Percentiles rank a stretch among this genome's conserved stretches.
phyloP scores from a whole-genome alignment of 1,284 basidiomycete genomes.

The Apiotrichum domesticum region DNA sequence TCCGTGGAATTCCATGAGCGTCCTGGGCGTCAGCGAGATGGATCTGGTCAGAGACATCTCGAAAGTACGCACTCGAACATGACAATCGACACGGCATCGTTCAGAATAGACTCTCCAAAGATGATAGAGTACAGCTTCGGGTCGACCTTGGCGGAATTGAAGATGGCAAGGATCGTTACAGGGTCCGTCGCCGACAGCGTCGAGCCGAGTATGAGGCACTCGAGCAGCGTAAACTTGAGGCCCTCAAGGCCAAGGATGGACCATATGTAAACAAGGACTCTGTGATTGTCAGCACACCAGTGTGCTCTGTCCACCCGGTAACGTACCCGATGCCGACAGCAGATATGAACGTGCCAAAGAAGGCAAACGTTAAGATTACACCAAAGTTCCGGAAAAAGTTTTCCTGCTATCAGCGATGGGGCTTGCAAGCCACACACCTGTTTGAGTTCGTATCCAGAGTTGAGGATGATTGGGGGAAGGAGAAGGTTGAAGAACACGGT shows the following conservation, averaged over 20 bases:
- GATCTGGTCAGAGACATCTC: too few relatives aligned
- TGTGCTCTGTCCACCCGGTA: background rate
- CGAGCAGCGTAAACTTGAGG: conserved; percentile 67
- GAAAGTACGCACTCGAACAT: conserved; percentile 69
- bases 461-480: conserved; percentile 95
- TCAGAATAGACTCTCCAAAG: conserved; percentile 93
- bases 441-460: conserved; percentile 95
- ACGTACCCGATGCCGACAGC: conserved; percentile 88
- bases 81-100: conserved; percentile 99
- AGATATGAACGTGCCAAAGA: conserved; percentile 93
- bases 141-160: conserved; percentile 98
- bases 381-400: conserved; percentile 98
- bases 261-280: conserved; percentile 90
- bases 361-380: conserved; percentile 93
- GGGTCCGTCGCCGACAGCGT: conserved; percentile 97
- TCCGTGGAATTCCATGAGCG: conserved; percentile 84
- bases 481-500: conserved; percentile 97
- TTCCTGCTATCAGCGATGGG: conserved; percentile 55
- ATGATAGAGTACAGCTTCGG: conserved; percentile 97
- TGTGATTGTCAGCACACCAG: conserved; percentile 7
- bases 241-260: conserved; percentile 85
- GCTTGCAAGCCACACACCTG: conserved; percentile 55
- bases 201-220: conserved; percentile 94
- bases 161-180: conserved; percentile 96
- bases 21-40: conserved; percentile 43